Evolutionary conservation across 495 filamentous ascomycete species (phyloP).

Genomic region (Aspergillus panamensis): DNA sequence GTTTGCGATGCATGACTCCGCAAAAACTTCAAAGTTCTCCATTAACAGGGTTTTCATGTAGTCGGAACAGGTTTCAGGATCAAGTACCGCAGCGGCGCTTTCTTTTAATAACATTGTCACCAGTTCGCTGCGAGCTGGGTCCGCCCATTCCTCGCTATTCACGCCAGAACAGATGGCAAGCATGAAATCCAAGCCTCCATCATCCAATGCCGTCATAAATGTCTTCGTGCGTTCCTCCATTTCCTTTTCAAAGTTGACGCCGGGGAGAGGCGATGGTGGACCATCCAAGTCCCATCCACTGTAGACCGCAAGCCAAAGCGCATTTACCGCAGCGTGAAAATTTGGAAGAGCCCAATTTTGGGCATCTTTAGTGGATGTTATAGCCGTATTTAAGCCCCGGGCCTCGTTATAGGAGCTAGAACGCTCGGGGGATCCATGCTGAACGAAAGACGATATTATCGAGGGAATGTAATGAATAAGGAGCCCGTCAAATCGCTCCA

Average conservation of each 20-base stretch:
- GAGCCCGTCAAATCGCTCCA: constrained; percentile 68
- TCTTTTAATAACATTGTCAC: constrained; percentile 75
- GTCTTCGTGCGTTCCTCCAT: constrained; percentile 62
- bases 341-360: constrained; percentile 64
- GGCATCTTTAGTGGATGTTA: constrained; percentile 60
- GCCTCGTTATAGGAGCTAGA: constrained; percentile 58
- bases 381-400: constrained; percentile 60
- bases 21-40: constrained; percentile 76
- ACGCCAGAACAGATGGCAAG: constrained; percentile 78
- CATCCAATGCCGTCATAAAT: constrained; percentile 74
- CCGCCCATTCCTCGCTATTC: constrained; percentile 71
- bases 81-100: constrained; percentile 59
- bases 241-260: constrained; percentile 60
- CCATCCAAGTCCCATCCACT: constrained; percentile 81
- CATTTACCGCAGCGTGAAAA: constrained; percentile 69
- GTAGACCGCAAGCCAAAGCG: constrained; percentile 89
- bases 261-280: constrained; percentile 49
- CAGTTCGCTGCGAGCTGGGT: constrained; percentile 70
- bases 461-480: constrained; percentile 78
- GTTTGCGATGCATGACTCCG: constrained; percentile 89
- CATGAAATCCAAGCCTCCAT: constrained; percentile 89
- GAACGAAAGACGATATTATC: constrained; percentile 65
- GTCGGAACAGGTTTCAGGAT: constrained; percentile 56
- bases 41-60: constrained; percentile 68
- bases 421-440: constrained; percentile 71